Percentiles rank a stretch among this genome's conserved stretches.
Conservation (phyloP, 2,329 filamentous ascomycete species). For the Rutstroemia sydowiana region DNA sequence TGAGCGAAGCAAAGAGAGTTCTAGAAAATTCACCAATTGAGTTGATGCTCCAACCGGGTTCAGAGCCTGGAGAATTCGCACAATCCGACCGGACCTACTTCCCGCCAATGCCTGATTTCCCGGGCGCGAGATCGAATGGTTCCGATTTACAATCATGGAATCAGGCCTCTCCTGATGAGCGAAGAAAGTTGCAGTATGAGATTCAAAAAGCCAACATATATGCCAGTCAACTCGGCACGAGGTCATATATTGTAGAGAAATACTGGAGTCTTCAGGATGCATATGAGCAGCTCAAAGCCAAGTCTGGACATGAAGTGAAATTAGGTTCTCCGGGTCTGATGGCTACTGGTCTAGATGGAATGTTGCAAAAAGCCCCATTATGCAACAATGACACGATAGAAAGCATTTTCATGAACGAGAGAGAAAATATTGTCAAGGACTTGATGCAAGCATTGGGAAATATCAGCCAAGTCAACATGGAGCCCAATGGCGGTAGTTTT, state of each 20-base stretch:
- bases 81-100: constrained; percentile 44
- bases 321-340: constrained; percentile 21
- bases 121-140: constrained; percentile 23
- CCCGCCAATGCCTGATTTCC: constrained; percentile 38
- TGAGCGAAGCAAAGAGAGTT: constrained; percentile 62
- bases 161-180: constrained; percentile 13
- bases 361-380: constrained; percentile 31
- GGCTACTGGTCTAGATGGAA: constrained; percentile 22
- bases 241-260: constrained; percentile 79
- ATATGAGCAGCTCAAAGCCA: constrained; percentile 41
- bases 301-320: constrained; percentile 5
- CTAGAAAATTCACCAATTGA: constrained; percentile 62
- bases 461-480: constrained; percentile 79
- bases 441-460: constrained; percentile 67
- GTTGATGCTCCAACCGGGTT: constrained; percentile 45
- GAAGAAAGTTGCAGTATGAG: constrained; percentile 65
- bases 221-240: constrained; percentile 69
- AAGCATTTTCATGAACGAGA: constrained; percentile 60
- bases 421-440: constrained; percentile 74
- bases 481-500: constrained; percentile 59
- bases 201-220: constrained; percentile 92
- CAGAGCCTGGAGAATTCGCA: constrained; percentile 35
- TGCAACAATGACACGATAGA: constrained; percentile 36
- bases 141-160: constrained; percentile 26
- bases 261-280: constrained; percentile 73